Conservation (phyloP, 768 basidiomycete species). For the Boletus sensibilis region DNA sequence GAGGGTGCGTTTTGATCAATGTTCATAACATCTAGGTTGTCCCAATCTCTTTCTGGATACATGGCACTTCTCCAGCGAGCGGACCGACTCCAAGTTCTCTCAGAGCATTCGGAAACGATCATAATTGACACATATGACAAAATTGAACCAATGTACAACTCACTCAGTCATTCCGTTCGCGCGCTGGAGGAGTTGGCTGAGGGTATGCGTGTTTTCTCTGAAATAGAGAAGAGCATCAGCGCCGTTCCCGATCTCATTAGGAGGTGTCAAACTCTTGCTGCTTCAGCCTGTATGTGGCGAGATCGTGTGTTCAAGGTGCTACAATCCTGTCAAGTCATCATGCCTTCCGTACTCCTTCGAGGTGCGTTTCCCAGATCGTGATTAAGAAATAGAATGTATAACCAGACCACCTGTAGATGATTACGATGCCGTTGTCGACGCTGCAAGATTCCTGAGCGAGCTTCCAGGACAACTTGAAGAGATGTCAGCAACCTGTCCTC, state of each 20-base stretch:
- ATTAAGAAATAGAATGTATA: background rate
- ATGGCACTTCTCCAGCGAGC: slow-evolving; percentile 13
- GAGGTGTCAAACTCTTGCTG: slow-evolving; percentile 25
- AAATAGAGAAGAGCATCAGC: slow-evolving; percentile 27
- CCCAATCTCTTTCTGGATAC: slow-evolving; percentile 19
- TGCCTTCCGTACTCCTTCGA: slow-evolving; percentile 36
- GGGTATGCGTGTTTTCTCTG: slow-evolving; percentile 34
- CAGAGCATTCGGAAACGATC: slow-evolving; percentile 21
- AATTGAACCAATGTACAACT: slow-evolving; percentile 19
- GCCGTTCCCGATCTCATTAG: slow-evolving; percentile 26
- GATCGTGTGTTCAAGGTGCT: slow-evolving; percentile 26
- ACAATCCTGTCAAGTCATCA: slow-evolving; percentile 17
- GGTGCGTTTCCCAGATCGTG: slow-evolving; percentile 28
- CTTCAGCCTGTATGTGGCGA: slow-evolving; percentile 30
- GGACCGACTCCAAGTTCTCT: slow-evolving; percentile 22
- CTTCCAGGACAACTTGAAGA: slow-evolving; percentile 27
- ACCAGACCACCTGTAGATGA: slow-evolving; percentile 34
- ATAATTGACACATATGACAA: slow-evolving; percentile 11
- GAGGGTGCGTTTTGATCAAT: background rate
- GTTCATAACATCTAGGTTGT: slow-evolving; percentile 11
- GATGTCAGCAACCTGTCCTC: slow-evolving; percentile 30
- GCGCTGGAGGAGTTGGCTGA: slow-evolving; percentile 40
- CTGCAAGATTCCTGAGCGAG: slow-evolving; percentile 22
- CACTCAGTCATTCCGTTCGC: slow-evolving; percentile 20
- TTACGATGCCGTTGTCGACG: slow-evolving; percentile 29